Conservation (phyloP, 192 early-diverging fungal genomes). For the Linnemannia hyalina region DNA sequence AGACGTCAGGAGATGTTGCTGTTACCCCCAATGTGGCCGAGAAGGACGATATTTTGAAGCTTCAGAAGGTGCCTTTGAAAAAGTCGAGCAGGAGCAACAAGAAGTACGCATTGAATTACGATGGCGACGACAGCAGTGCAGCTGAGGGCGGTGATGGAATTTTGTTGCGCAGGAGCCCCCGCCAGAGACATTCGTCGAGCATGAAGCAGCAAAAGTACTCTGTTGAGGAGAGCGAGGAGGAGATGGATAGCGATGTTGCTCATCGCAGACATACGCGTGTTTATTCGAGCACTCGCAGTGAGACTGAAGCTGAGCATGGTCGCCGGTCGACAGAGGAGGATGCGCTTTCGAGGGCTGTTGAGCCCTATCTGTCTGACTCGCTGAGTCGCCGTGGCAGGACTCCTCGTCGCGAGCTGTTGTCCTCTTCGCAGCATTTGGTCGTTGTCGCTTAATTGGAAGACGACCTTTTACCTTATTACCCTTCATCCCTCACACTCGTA, state of each 20-base stretch:
- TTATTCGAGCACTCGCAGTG: conserved; percentile 36
- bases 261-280: neutral
- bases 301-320: conserved; percentile 52
- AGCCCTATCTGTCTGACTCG: conserved; percentile 53
- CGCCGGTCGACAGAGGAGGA: conserved; percentile 53
- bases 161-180: conserved; percentile 20
- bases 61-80: conserved; percentile 26
- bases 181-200: conserved; percentile 6
- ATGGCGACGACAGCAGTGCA: conserved; percentile 52
- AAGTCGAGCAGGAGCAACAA: conserved; percentile 20
- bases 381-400: conserved; percentile 45
- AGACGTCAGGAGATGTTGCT: neutral
- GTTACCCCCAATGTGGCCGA: neutral
- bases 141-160: conserved; percentile 31
- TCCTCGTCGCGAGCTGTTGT: conserved; percentile 17
- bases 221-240: conserved; percentile 18
- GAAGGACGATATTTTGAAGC: conserved; percentile 33
- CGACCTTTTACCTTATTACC: neutral
- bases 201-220: conserved; percentile 9
- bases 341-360: conserved; percentile 46
- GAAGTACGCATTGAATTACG: conserved; percentile 30
- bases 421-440: conserved; percentile 34
- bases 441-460: conserved; percentile 10
- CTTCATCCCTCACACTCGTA: too few relatives aligned
- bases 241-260: neutral